phyloP scores from a whole-genome alignment of 306 rosid genomes.

The Corylus americana region DNA sequence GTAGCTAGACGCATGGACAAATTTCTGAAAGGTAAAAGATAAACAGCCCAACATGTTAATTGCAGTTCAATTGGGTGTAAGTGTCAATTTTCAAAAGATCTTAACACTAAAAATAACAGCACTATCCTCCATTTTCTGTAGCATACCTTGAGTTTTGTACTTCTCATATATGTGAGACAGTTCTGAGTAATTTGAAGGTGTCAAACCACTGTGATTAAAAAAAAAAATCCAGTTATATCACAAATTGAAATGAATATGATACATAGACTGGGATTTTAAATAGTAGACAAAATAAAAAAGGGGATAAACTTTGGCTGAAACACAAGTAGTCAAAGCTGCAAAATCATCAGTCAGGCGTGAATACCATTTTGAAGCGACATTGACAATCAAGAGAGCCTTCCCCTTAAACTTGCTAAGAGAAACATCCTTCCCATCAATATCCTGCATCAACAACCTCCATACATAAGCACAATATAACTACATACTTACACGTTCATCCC shows the following conservation, averaged over 20 bases:
- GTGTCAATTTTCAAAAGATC: conserved; percentile 4
- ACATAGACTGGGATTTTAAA: background rate
- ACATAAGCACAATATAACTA: background rate
- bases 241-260: background rate
- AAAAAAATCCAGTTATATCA: conserved; percentile 13
- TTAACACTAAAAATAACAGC: conserved; percentile 7
- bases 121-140: conserved; percentile 14
- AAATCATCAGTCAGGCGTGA: conserved; percentile 3
- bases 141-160: conserved; percentile 79
- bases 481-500: background rate
- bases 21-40: background rate
- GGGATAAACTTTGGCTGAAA: background rate
- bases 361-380: conserved; percentile 98
- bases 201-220: conserved; percentile 72
- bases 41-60: background rate
- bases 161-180: conserved; percentile 81
- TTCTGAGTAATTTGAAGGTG: conserved; percentile 88
- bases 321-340: conserved; percentile 9
- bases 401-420: conserved; percentile 83
- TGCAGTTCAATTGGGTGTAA: background rate
- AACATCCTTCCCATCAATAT: conserved; percentile 84
- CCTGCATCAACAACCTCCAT: conserved; percentile 52
- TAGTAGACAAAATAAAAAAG: background rate
- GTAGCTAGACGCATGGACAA: background rate
- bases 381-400: conserved; percentile 89